Evolutionary conservation across 768 basidiomycete species (phyloP).

Genomic region (Trametes villosa): DNA sequence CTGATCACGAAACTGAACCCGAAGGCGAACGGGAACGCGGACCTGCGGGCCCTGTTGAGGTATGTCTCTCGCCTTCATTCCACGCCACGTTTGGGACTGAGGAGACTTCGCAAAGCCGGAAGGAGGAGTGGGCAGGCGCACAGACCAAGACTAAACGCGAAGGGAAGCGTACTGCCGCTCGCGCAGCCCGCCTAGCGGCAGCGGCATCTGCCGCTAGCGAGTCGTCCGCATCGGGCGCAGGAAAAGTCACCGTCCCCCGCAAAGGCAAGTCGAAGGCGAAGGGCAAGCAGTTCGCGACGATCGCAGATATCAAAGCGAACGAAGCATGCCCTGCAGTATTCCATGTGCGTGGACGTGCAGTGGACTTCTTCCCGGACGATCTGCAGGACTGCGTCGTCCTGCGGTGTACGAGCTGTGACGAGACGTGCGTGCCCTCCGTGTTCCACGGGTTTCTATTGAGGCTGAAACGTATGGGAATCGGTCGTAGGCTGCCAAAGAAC

Average conservation of each 20-base stretch:
- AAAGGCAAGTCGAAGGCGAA: background rate
- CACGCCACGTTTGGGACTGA: background rate
- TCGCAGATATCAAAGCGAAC: slow-evolving; percentile 14
- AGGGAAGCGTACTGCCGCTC: slow-evolving; percentile 7
- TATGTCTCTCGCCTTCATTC: slow-evolving; percentile 30
- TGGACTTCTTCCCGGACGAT: slow-evolving; percentile 59
- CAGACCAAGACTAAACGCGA: slow-evolving; percentile 25
- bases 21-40: slow-evolving; percentile 40
- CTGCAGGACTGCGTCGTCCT: slow-evolving; percentile 52
- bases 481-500: slow-evolving; percentile 46
- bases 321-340: slow-evolving; percentile 39
- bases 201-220: background rate
- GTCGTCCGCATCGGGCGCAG: background rate
- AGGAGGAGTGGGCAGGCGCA: slow-evolving; percentile 35
- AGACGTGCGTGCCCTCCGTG: slow-evolving; percentile 45
- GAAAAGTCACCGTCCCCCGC: background rate
- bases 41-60: slow-evolving; percentile 48
- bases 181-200: slow-evolving; percentile 7
- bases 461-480: background rate
- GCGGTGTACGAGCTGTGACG: slow-evolving; percentile 56
- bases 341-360: slow-evolving; percentile 50
- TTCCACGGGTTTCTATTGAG: background rate
- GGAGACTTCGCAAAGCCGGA: slow-evolving; percentile 32
- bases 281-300: background rate
- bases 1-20: slow-evolving; percentile 50